Evolutionary conservation across 2,329 filamentous ascomycete species (phyloP).

Genomic region (Periconia sp.): DNA sequence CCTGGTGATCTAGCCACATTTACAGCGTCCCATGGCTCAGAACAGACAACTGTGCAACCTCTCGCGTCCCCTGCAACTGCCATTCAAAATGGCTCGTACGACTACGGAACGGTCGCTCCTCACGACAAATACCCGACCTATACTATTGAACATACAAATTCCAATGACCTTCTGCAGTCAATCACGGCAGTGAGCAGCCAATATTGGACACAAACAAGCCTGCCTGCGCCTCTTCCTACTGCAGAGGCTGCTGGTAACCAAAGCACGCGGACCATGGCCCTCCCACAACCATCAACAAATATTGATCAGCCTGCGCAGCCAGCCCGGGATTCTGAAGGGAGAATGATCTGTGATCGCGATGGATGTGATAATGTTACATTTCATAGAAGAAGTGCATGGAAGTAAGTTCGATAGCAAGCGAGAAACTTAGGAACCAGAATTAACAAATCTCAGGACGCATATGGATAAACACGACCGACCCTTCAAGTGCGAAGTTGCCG

Average conservation of each 20-base stretch:
- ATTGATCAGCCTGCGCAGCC: no score
- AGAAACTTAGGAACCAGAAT: not conserved
- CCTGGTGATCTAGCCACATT: no score
- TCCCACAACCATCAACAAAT: not conserved
- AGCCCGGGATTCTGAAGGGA: not conserved
- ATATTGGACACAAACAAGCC: not conserved
- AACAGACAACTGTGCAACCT: not conserved
- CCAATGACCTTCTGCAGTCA: not conserved
- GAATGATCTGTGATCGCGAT: not conserved
- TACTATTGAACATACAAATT: not conserved
- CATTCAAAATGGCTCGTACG: not conserved
- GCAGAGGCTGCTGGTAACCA: not conserved
- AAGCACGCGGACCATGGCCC: not conserved
- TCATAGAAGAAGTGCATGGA: not conserved
- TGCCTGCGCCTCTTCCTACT: not conserved
- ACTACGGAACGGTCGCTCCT: no score
- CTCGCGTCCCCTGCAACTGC: not conserved
- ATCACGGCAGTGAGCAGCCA: not conserved
- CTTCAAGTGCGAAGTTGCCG: not conserved
- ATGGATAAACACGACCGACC: conserved; percentile 7
- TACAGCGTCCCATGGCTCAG: not conserved
- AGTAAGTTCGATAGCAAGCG: not conserved
- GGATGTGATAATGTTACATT: not conserved
- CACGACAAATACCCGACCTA: not conserved
- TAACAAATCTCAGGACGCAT: conserved; percentile 1